Evolutionary conservation across 352 stramenopile species (phyloP).

Genomic region (Globisporangium emineosum): DNA sequence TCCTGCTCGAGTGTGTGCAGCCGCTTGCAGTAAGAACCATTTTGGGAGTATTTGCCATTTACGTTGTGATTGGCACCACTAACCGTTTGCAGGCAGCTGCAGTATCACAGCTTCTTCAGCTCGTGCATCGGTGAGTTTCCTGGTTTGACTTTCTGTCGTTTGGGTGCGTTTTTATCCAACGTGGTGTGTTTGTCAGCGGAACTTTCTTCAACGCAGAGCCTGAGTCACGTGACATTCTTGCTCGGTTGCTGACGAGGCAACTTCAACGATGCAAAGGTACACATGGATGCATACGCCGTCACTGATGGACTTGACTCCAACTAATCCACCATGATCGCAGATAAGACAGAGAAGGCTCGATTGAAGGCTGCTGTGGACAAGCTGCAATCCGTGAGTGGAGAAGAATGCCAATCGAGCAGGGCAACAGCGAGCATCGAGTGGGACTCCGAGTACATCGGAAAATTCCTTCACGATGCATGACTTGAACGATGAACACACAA

Average conservation of each 20-base stretch:
- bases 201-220: background rate
- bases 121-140: background rate
- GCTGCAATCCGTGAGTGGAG: background rate
- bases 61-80: background rate
- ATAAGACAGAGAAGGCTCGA: constrained; percentile 1
- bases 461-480: background rate
- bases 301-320: background rate
- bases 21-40: background rate
- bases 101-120: background rate
- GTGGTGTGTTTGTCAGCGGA: constrained; percentile 1
- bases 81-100: background rate
- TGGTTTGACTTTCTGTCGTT: background rate
- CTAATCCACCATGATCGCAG: background rate
- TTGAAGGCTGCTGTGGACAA: background rate
- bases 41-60: background rate
- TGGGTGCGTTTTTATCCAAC: background rate
- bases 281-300: background rate
- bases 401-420: background rate
- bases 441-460: constrained; percentile 1
- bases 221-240: background rate
- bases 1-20: background rate
- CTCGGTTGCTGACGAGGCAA: background rate
- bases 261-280: constrained; percentile 12
- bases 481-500: background rate
- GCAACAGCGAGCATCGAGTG: background rate